Conservation (phyloP, 768 basidiomycete genomes). For the Psilocybe cubensis region DNA sequence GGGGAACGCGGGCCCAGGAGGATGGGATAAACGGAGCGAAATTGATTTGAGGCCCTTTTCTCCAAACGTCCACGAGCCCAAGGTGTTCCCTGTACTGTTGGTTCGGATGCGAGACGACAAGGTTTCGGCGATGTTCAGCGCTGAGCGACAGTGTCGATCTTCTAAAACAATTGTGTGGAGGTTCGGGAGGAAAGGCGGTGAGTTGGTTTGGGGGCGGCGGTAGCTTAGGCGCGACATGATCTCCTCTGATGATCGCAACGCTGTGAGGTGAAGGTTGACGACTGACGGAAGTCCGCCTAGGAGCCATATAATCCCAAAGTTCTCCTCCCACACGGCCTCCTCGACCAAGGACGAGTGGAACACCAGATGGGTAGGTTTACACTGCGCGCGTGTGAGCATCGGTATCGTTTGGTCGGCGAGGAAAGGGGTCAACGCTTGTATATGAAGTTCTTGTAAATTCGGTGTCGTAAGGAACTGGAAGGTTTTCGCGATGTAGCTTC, state of each 20-base stretch:
- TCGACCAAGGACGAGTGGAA: conserved; percentile 19
- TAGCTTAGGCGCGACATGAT: conserved; percentile 21
- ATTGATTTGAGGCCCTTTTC: conserved; percentile 11
- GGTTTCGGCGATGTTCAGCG: conserved; percentile 13
- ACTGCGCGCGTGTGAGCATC: conserved; percentile 22
- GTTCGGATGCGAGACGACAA: conserved; percentile 16
- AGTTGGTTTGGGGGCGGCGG: conserved; percentile 2
- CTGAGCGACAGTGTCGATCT: conserved; percentile 18
- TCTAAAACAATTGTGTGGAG: conserved; percentile 17
- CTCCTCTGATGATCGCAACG: conserved; percentile 16
- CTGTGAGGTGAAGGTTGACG: conserved; percentile 18
- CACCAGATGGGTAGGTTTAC: conserved; percentile 14
- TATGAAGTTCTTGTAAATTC: conserved; percentile 15
- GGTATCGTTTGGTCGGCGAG: conserved; percentile 16
- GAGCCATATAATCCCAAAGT: conserved; percentile 18
- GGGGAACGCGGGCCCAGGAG: conserved; percentile 17
- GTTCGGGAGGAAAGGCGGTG: conserved; percentile 14
- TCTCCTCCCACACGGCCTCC: conserved; percentile 24
- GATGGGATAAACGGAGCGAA: conserved; percentile 18
- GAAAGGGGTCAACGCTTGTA: conserved; percentile 20
- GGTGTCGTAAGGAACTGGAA: conserved; percentile 27
- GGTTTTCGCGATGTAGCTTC: conserved; percentile 24
- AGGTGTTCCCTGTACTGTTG: neutral
- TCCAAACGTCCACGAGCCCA: conserved; percentile 3
- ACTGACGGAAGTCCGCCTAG: conserved; percentile 20